These are phyloP conservation scores for Cutaneotrichosporon arboriforme DNA, from an alignment of 1,284 basidiomycete species.

Conservation along the genomic window DNA sequence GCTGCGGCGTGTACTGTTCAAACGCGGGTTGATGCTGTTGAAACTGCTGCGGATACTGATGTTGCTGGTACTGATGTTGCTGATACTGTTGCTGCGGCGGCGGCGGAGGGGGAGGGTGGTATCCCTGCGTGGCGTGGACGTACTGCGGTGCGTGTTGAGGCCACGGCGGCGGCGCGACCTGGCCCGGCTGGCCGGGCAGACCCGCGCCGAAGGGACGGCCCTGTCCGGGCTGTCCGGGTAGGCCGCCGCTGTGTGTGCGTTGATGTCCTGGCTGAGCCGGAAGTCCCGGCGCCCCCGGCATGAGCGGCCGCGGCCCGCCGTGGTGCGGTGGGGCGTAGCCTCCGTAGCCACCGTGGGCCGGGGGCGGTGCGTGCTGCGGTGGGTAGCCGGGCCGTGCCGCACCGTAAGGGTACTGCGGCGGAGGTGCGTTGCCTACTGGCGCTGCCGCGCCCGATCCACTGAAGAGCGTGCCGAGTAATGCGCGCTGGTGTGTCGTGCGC, in stretches of 20 bases:
- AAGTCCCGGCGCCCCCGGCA: too few species aligned
- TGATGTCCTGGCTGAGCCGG: neutral
- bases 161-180: neutral
- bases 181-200: conserved; percentile 7
- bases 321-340: neutral
- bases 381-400: too few species aligned
- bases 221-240: neutral
- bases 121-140: neutral
- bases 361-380: too few species aligned
- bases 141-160: neutral
- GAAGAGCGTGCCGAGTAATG: conserved; percentile 12
- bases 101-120: too few species aligned
- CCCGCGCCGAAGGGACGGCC: neutral
- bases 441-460: neutral
- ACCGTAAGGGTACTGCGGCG: too few species aligned
- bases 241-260: neutral
- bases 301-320: too few species aligned
- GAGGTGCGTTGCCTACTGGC: neutral
- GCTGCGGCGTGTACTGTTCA: too few species aligned
- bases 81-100: conserved; percentile 3
- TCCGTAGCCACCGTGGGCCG: neutral
- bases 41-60: neutral
- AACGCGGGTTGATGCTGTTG: neutral
- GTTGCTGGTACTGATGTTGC: neutral
- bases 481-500: conserved; percentile 10